Base-by-base conservation (phyloP, 1,139 yeast genomes). In the Torulaspora pretoriensis region DNA sequence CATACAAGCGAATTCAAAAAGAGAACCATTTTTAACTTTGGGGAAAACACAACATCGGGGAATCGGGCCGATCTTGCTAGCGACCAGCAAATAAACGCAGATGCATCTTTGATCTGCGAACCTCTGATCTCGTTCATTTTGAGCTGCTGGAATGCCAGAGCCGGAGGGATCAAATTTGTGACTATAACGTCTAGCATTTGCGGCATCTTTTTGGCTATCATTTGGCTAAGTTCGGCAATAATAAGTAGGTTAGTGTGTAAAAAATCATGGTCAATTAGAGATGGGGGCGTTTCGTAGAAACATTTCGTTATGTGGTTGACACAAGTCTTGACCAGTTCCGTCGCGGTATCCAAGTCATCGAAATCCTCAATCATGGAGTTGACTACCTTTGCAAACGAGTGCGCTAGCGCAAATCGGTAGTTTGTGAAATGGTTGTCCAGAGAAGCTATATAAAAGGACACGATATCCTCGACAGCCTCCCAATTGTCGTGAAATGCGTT, bases 21-120 rank as follows among this genome's bases (percentile, higher is more conserved):
- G 1, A 71, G 42, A 0, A 37, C 41, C 1, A 54, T 42, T 5
- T 56, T 49, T 8, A 68, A 45, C 1, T 54, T 60, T 8, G 56
- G 32, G 0, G 65, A 48, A 13, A 67, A 3, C 8, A n/a, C 5
- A 8, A 36, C 40, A 12, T 19, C 28, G 33, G 64, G 63, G 35
- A 68, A 60, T 40, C 67, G 70, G 8, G 42, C 35, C 9, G 75
- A 57, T 49, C 80, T 70, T 30, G 77, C 70, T n/a, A 79, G 45
- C 0, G 86, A 73, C 89, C 89, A 82, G 38, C 75, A 68, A 1
- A 86, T 78, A 60, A 84, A 90, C 60, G 95, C 85, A 0, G 94
- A 80, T 0, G 97, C 80, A 61, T 90, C 97, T 42, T 95, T 72
- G 1, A 90, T 74, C 53, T 82, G 88, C 2, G 76, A 67, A 0